phyloP scores from a whole-genome alignment of 306 rosid species.

The Cicer bijugum region DNA sequence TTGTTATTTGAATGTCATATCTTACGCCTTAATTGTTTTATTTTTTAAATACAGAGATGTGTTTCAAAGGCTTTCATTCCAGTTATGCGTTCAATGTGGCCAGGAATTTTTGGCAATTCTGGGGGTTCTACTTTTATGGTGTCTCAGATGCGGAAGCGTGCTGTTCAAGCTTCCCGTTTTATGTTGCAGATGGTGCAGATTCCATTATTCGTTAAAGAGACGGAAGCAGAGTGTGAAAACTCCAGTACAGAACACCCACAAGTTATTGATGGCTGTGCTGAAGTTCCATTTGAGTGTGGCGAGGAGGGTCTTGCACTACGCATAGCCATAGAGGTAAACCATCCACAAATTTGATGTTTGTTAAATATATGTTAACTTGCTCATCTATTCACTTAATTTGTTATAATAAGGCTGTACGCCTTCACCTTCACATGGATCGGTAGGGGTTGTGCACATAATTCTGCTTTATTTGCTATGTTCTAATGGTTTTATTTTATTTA shows the following conservation, averaged over 20 bases:
- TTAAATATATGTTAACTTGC: conserved; percentile 23
- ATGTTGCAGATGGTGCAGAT: conserved; percentile 95
- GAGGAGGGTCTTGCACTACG: conserved; percentile 91
- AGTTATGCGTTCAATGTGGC: conserved; percentile 93
- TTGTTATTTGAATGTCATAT: neutral
- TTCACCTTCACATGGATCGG: conserved; percentile 18
- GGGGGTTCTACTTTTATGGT: conserved; percentile 64
- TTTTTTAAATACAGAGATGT: conserved; percentile 65
- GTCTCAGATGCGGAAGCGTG: conserved; percentile 86
- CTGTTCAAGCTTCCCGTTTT: conserved; percentile 91
- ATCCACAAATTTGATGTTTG: conserved; percentile 16
- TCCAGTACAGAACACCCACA: conserved; percentile 52
- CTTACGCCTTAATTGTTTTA: conserved; percentile 33
- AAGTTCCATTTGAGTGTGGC: conserved; percentile 72
- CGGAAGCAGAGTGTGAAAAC: conserved; percentile 57
- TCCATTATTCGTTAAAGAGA: conserved; percentile 64
- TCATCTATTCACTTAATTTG: conserved; percentile 16
- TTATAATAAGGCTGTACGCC: neutral
- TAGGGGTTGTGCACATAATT: conserved; percentile 2
- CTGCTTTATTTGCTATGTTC: conserved; percentile 7
- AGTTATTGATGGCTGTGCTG: conserved; percentile 52
- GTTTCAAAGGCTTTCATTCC: conserved; percentile 79
- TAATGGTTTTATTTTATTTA: conserved; percentile 13
- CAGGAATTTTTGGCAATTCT: conserved; percentile 73
- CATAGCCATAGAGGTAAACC: conserved; percentile 80